Conservation (phyloP, 2,329 filamentous ascomycete species). For the Trichoderma gracile region DNA sequence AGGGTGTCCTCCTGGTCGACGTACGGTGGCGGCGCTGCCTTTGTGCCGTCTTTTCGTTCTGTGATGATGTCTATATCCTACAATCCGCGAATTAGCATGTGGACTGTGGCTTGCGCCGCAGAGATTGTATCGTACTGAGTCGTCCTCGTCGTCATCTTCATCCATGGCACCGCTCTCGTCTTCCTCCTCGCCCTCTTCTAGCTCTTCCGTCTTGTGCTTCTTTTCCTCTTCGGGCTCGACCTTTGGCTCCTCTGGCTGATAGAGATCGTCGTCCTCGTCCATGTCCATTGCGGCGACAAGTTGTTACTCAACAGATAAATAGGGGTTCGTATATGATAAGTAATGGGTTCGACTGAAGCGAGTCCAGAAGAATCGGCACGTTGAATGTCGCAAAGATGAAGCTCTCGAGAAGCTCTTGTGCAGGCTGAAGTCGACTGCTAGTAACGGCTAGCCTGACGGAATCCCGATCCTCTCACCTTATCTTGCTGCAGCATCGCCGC, state of each 20-base stretch:
- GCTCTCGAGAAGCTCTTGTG: conserved; percentile 19
- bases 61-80: conserved; percentile 70
- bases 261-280: conserved; percentile 69
- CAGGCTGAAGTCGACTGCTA: not conserved
- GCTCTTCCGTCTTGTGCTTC: conserved; percentile 51
- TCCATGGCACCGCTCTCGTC: conserved; percentile 63
- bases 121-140: conserved; percentile 12
- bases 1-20: conserved; percentile 32
- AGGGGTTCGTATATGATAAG: not conserved
- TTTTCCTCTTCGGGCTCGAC: conserved; percentile 38
- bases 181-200: conserved; percentile 66
- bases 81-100: not conserved
- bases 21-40: conserved; percentile 59
- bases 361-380: not conserved
- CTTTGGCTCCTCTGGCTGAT: conserved; percentile 59
- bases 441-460: conserved; percentile 10
- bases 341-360: not conserved
- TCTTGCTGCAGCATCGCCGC: not conserved
- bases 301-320: not conserved
- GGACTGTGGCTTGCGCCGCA: not conserved
- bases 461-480: not conserved
- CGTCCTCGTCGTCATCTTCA: conserved; percentile 54
- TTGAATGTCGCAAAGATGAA: conserved; percentile 6
- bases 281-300: conserved; percentile 54
- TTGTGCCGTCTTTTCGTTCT: conserved; percentile 64